phyloP scores from a whole-genome alignment of 2,329 filamentous ascomycete species.

The Cryphonectria radicalis region DNA sequence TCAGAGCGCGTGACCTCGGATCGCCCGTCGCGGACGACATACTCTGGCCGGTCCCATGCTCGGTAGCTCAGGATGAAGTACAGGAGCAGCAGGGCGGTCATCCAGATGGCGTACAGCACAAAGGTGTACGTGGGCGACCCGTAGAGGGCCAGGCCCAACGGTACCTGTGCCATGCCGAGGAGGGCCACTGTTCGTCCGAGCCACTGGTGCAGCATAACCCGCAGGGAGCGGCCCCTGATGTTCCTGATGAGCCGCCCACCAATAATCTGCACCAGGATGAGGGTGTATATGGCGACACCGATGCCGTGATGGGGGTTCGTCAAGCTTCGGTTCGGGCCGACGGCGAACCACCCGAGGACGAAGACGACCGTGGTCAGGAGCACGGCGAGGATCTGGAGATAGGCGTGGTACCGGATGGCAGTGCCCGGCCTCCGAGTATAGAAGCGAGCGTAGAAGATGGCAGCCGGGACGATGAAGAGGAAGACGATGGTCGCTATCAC shows the following conservation, averaged over 20 bases:
- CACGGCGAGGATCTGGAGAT: slow-evolving; percentile 72
- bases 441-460: slow-evolving; percentile 77
- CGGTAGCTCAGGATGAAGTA: slow-evolving; percentile 84
- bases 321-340: slow-evolving; percentile 71
- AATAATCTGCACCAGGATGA: slow-evolving; percentile 72
- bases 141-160: slow-evolving; percentile 87
- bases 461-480: slow-evolving; percentile 71
- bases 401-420: slow-evolving; percentile 72
- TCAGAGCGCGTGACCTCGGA: slow-evolving; percentile 52
- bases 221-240: slow-evolving; percentile 53
- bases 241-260: slow-evolving; percentile 67
- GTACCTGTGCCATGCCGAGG: slow-evolving; percentile 83
- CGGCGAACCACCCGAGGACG: slow-evolving; percentile 76
- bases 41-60: slow-evolving; percentile 58
- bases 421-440: slow-evolving; percentile 64
- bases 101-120: slow-evolving; percentile 82
- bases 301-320: slow-evolving; percentile 87
- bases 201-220: slow-evolving; percentile 82
- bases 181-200: slow-evolving; percentile 77
- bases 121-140: slow-evolving; percentile 87
- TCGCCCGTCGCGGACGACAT: slow-evolving; percentile 62
- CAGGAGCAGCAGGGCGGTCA: slow-evolving; percentile 69
- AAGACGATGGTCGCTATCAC: slow-evolving; percentile 75
- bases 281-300: slow-evolving; percentile 75
- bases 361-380: slow-evolving; percentile 73